Percentiles rank a stretch among this genome's conserved stretches.
Conservation (phyloP, 2,329 filamentous ascomycete genomes). For the Fusarium napiforme region DNA sequence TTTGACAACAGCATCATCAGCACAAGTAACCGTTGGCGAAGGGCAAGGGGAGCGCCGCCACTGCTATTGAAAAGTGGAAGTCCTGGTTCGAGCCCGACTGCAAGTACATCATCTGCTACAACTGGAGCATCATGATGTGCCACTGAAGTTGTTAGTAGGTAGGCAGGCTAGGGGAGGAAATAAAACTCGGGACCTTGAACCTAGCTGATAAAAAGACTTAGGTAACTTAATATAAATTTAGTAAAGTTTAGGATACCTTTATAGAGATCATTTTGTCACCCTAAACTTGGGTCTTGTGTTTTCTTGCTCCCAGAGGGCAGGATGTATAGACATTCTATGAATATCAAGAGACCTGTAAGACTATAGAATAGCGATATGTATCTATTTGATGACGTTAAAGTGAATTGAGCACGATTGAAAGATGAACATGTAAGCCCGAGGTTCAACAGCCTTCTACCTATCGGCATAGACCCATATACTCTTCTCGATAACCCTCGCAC, state of each 20-base stretch:
- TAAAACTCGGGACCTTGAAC: too few relatives aligned
- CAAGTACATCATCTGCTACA: not conserved
- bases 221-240: too few relatives aligned
- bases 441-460: not conserved
- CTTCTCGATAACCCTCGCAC: not conserved
- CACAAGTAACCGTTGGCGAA: conserved; percentile 63
- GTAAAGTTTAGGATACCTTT: too few relatives aligned
- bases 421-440: not conserved
- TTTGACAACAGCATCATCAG: conserved; percentile 65
- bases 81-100: conserved; percentile 2
- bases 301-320: too few relatives aligned
- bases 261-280: too few relatives aligned
- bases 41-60: conserved; percentile 56
- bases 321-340: too few relatives aligned
- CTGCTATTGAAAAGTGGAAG: conserved; percentile 37
- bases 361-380: not conserved
- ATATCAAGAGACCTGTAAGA: not conserved
- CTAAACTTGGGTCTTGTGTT: too few relatives aligned
- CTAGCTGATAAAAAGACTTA: too few relatives aligned
- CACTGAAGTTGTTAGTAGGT: not conserved
- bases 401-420: not conserved
- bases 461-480: not conserved
- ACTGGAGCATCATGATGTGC: not conserved
- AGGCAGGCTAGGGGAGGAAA: too few relatives aligned
- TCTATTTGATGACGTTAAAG: not conserved